Base-by-base conservation (phyloP, 352 stramenopile species). In the Globisporangium barbulae region DNA sequence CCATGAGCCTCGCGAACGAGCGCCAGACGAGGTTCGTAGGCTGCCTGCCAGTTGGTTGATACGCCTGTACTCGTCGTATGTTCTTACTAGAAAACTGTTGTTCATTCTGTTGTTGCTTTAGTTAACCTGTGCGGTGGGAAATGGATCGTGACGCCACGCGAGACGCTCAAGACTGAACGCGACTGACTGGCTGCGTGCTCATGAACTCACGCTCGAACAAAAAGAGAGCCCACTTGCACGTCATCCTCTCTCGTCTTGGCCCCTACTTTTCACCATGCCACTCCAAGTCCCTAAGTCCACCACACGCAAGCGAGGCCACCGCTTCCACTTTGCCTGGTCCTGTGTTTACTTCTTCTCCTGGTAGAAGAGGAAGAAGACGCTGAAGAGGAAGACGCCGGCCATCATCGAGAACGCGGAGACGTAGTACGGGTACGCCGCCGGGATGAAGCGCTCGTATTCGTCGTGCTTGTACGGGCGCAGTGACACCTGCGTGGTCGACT, bases 371-470 rank as follows among this genome's bases (percentile, higher is more conserved):
- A 97, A 97, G 55, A 91, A 86, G 57, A 92, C 74, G 68, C 81
- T 94, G 63, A 97, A 97, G 45, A 97, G 64, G 62, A 97, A 93
- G 59, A 98, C 91, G 41, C 85, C 92, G 8, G 75, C 70, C 89
- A 97, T 97, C 73, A 97, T 92, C 31, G 89, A 94, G 65, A 98
- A 95, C 31, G 88, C 86, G 44, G 84, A 93, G 3, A 85, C 78
- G 70, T 98, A 98, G 81, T 98, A 69, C 45, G 92, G 93, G 70
- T 90, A 98, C 30, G 93, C 93, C 7, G 82, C 85, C 3, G 89
- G 78, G 59, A 98, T 97, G 77, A 98, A 98, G 59, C 93, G 84
- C 72, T 97, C 91, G 79, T 97, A 98, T 75, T 98, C 93, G 77
- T 98, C 92, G 78, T 98, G 93, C 77, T 97, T 97, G 83, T 91